Percentiles rank a stretch among this genome's conserved stretches.
These are phyloP conservation scores for Solanum virginianum DNA, from an alignment of 257 asterid genomes.

Conservation along the genomic window DNA sequence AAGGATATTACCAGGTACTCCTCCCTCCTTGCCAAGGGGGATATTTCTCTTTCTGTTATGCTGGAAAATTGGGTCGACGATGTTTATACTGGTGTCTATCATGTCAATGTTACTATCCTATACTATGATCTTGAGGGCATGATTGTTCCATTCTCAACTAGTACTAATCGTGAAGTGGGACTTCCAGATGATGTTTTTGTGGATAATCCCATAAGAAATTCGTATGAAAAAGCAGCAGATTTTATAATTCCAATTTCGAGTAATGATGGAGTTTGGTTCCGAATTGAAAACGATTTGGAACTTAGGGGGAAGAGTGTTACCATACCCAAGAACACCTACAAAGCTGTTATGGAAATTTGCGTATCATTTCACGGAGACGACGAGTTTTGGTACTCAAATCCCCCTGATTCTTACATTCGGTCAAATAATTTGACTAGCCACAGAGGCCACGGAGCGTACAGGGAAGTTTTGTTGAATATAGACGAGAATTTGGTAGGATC, in stretches of 20 bases:
- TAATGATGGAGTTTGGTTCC: slow-evolving; percentile 49
- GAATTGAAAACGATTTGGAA: slow-evolving; percentile 40
- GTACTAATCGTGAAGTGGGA: neutral
- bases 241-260: slow-evolving; percentile 57
- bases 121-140: slow-evolving; percentile 24
- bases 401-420: slow-evolving; percentile 56
- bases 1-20: slow-evolving; percentile 68
- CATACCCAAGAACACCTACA: slow-evolving; percentile 51
- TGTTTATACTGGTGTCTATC: slow-evolving; percentile 43
- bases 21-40: slow-evolving; percentile 29
- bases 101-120: slow-evolving; percentile 42
- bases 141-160: neutral
- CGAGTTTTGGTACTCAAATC: slow-evolving; percentile 87
- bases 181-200: neutral
- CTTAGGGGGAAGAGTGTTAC: slow-evolving; percentile 21
- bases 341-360: slow-evolving; percentile 68
- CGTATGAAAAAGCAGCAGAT: slow-evolving; percentile 55
- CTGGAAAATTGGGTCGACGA: slow-evolving; percentile 64
- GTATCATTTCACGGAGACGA: slow-evolving; percentile 65
- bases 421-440: slow-evolving; percentile 17
- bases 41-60: slow-evolving; percentile 56
- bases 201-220: neutral
- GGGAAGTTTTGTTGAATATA: slow-evolving; percentile 54
- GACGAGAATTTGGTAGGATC: slow-evolving; percentile 57
- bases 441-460: slow-evolving; percentile 59